These are phyloP conservation scores for Clitopilus hobsonii DNA, from an alignment of 768 basidiomycete genomes.

Conservation along the genomic window DNA sequence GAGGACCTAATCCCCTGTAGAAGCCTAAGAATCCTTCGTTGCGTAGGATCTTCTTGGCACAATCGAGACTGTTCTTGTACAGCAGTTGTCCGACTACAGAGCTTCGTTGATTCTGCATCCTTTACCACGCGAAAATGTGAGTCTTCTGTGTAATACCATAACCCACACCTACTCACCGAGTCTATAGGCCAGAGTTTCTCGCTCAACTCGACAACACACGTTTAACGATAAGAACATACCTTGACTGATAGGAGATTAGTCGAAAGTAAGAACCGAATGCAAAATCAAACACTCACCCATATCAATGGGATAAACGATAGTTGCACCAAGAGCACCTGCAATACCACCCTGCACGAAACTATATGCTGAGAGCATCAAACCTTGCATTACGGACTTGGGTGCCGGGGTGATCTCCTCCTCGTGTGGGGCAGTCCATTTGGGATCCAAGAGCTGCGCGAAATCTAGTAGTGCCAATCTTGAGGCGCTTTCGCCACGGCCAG, in stretches of 20 bases:
- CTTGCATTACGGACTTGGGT: slow-evolving; percentile 43
- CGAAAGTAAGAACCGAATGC: not conserved
- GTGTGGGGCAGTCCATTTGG: slow-evolving; percentile 76
- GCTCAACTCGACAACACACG: not conserved
- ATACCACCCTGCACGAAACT: slow-evolving; percentile 88
- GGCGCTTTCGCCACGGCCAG: slow-evolving; percentile 67
- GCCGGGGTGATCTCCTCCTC: slow-evolving; percentile 34
- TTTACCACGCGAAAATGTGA: no score
- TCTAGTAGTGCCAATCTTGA: slow-evolving; percentile 81
- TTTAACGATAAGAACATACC: slow-evolving; percentile 35
- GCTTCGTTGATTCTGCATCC: slow-evolving; percentile 98
- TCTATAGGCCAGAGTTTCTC: slow-evolving; percentile 29
- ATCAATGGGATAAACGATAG: slow-evolving; percentile 97
- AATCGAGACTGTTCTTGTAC: slow-evolving; percentile 96
- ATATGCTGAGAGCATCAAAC: slow-evolving; percentile 69
- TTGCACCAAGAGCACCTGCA: slow-evolving; percentile 92
- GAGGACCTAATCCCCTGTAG: slow-evolving; percentile 94
- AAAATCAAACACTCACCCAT: slow-evolving; percentile 54
- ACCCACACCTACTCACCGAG: slow-evolving; percentile 43
- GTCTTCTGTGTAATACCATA: no score
- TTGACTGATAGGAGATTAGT: slow-evolving; percentile 49
- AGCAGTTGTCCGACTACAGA: slow-evolving; percentile 95
- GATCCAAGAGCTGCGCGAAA: slow-evolving; percentile 90
- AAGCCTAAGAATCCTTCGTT: slow-evolving; percentile 96
- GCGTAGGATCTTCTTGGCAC: slow-evolving; percentile 86